Conservation (phyloP, 306 rosid genomes). For the peach (Prunus persica) region DNA sequence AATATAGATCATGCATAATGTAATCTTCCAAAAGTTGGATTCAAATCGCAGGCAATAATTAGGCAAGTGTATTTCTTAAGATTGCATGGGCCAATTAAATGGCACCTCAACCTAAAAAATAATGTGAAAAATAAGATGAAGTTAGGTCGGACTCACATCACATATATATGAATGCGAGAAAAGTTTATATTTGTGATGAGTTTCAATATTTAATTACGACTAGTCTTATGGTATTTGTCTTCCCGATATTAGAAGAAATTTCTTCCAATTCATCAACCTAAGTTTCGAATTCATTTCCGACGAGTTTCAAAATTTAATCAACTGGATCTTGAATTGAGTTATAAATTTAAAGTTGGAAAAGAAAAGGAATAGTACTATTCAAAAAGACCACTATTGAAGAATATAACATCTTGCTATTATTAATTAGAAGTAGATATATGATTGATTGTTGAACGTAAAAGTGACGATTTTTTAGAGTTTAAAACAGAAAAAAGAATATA, state of each 20-base stretch:
- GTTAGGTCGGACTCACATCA: not conserved
- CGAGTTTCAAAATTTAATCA: no score
- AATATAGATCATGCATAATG: not conserved
- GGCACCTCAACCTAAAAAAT: not conserved
- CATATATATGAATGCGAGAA: no score
- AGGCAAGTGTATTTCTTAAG: not conserved
- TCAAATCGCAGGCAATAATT: not conserved
- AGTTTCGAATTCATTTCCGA: not conserved
- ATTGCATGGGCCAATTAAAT: not conserved
- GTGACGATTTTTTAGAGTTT: not conserved
- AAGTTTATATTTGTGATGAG: no score
- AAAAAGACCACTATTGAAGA: not conserved
- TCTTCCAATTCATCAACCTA: no score
- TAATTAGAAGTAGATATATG: not conserved
- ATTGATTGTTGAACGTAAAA: conserved; percentile 1
- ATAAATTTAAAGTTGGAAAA: not conserved
- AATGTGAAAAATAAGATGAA: not conserved
- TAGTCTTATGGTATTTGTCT: no score
- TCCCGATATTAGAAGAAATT: no score
- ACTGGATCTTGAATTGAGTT: not conserved
- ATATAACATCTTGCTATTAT: not conserved
- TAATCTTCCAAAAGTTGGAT: not conserved
- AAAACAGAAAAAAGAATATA: not conserved
- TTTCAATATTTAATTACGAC: no score
- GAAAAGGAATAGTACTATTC: not conserved